Conservation (phyloP, 2,329 filamentous ascomycete genomes). For the Trichoderma harzianum region DNA sequence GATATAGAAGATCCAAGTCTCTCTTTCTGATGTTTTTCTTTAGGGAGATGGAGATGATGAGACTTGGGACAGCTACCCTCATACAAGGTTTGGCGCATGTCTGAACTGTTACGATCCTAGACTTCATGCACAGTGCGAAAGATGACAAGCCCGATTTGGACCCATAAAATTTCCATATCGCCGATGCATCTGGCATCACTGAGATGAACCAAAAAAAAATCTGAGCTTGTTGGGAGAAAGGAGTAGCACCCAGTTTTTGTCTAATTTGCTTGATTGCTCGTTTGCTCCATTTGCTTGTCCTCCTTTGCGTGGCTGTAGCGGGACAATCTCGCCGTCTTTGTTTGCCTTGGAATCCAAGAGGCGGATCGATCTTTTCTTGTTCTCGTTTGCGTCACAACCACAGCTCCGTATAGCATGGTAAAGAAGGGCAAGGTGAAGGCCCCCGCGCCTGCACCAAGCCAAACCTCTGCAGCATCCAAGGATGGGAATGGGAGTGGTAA, state of each 20-base stretch:
- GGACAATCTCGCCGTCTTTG: neutral
- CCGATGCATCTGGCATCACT: neutral
- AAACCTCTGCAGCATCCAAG: slow-evolving; percentile 35
- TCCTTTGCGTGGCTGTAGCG: neutral
- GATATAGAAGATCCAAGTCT: neutral
- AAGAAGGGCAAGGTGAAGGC: slow-evolving; percentile 55
- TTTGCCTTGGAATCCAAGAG: neutral
- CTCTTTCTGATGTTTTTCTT: neutral
- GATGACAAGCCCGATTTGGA: neutral
- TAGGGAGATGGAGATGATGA: neutral
- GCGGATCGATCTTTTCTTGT: neutral
- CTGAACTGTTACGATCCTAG: too few species aligned
- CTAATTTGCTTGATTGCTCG: neutral
- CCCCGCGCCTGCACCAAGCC: slow-evolving; percentile 33
- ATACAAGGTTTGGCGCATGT: neutral
- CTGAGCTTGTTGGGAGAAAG: neutral
- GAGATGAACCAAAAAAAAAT: neutral
- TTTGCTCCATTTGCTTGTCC: neutral
- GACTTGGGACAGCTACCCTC: neutral
- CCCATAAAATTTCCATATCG: slow-evolving; percentile 11
- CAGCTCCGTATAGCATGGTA: slow-evolving; percentile 36
- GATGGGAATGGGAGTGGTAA: slow-evolving; percentile 40
- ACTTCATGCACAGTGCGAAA: neutral
- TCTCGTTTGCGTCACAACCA: slow-evolving; percentile 5
- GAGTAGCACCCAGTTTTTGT: neutral